Base-by-base conservation (phyloP, 2,329 filamentous ascomycete genomes). In the Graphiopsis chlorocephala region DNA sequence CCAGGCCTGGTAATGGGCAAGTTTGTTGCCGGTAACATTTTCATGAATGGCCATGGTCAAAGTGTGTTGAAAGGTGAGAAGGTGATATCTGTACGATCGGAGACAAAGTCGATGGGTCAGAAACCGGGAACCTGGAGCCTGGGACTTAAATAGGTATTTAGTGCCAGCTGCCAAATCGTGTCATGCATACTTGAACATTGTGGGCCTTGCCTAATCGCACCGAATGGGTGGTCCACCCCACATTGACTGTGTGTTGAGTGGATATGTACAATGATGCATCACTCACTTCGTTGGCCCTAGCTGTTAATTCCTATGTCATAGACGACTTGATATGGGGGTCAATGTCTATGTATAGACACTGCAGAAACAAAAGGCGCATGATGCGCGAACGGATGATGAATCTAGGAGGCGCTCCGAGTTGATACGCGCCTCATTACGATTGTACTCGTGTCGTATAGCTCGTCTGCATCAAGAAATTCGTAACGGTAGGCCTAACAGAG, bases 1-100 rank as follows among this genome's bases (percentile, higher is more conserved):
- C 59, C 59, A 61, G 14, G 59, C 59, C 1, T 17, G 59, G 29
- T 61, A 61, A 35, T 61, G 59, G 4, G 47, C 47, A 7, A 61
- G 25, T n/a, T 42, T 61, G 47, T 25, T 53, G 15, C 11, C 3
- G n/a, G 20, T 15, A 12, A 45, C 8, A 20, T 28, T 26, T 20
- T 26, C 12, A 8, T 2, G 29, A 4, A 25, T 5, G 14, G 52
- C 17, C 52, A 56, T 56, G 25, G 3, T 4, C 20, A n/a, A 8
- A 45, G 38, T 45, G 8, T 20, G 2, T 10, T 10, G 4, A 45
- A 11, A 20, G n/a, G 12, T 20, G 10, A 11, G n/a, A 45, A n/a
- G 8, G 35, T 7, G 7, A 3, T 7, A 20, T 45, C n/a, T n/a
- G n/a, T 20, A 20, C 14, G n/a, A 3, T 20, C n/a, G 38, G 38